Base-by-base conservation (phyloP, 352 stramenopile species). In the Phytophthora ohioensis region DNA sequence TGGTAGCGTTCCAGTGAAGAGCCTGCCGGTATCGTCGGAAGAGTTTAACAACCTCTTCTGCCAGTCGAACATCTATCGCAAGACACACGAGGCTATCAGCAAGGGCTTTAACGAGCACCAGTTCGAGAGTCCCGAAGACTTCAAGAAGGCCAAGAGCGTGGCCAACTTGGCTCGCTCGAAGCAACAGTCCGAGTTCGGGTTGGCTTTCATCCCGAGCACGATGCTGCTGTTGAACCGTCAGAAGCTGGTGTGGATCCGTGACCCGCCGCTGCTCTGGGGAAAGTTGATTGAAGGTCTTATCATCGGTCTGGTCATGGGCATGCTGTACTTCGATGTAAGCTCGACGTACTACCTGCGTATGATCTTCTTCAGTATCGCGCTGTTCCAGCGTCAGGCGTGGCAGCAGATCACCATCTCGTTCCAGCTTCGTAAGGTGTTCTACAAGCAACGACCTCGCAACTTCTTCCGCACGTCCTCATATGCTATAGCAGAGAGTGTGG, bases 401-500 rank as follows among this genome's bases (percentile, higher is more conserved):
- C 80, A 90, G 69, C 84, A 88, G 59, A 78, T 90, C 46, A 85
- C 84, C 21, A 89, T 91, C 32, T 67, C 73, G n/a, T 88, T 88
- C 55, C 78, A 85, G 80, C 27, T 95, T 36, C 85, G 91, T 12
- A 79, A 79, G 7, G 88, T 97, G 0, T 97, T 94, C 71, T 96
- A 96, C 80, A 96, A 95, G 69, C 91, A 97, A 36, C 73, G 79
- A 0, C 79, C 89, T 30, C 75, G 80, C 41, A 96, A 95, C 66
- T 97, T 96, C 69, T 97, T 94, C 67, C 81, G 84, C 1, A 85
- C 89, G 31, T 71, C 81, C 3, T 82, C 85, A 35, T 97, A 96
- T 60, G 75, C 87, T 4, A 76, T 95, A 47, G 88, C 78, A 4
- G 71, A 4, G 71, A 82, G 35, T 42, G 68, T 85, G 35, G 67